Evolutionary conservation across 2,329 filamentous ascomycete species (phyloP).

Genomic region (Cercospora sp.): DNA sequence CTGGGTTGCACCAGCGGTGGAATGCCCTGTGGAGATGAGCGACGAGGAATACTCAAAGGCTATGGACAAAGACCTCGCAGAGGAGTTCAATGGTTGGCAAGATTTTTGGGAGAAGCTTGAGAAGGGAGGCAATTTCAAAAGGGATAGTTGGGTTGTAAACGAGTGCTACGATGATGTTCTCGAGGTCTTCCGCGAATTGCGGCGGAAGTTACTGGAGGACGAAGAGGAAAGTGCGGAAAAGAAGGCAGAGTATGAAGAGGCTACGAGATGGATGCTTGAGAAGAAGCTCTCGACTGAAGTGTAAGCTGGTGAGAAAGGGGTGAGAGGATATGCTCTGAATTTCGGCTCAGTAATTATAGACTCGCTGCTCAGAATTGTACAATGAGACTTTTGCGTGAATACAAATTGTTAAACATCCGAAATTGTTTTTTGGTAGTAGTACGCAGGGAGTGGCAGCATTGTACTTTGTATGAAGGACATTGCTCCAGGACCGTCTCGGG

Average conservation of each 20-base stretch:
- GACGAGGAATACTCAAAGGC: neutral
- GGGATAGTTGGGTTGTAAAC: conserved; percentile 42
- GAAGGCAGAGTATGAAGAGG: neutral
- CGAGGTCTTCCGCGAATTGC: conserved; percentile 39
- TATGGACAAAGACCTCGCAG: neutral
- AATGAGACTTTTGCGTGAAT: too few relatives aligned
- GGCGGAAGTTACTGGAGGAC: conserved; percentile 18
- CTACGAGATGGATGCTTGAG: neutral
- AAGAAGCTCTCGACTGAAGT: neutral
- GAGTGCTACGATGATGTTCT: conserved; percentile 41
- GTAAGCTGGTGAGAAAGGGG: neutral
- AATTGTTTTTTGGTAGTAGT: too few relatives aligned
- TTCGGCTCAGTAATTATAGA: neutral
- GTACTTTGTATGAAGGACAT: too few relatives aligned
- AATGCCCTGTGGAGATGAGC: neutral
- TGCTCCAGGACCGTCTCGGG: neutral
- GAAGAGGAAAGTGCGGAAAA: neutral
- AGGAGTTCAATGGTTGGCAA: neutral
- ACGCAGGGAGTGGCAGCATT: too few relatives aligned
- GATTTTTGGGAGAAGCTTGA: neutral
- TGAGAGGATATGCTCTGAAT: neutral
- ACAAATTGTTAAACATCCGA: too few relatives aligned
- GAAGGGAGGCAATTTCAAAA: conserved; percentile 14
- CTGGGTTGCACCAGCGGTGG: neutral
- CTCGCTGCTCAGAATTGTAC: neutral